Conservation (phyloP, 441 rosid species). For the Eruca vesicaria region DNA sequence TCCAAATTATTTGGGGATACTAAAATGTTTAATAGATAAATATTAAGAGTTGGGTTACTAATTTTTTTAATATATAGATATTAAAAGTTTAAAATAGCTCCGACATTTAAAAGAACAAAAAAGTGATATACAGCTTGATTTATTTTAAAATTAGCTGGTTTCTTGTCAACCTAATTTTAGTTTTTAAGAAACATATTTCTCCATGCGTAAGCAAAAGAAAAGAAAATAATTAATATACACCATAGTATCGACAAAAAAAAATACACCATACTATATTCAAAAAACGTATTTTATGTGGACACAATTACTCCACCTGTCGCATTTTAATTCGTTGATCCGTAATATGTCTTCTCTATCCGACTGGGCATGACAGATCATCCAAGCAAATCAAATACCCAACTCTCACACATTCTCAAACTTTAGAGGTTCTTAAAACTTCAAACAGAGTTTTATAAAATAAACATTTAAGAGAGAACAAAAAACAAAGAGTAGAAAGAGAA, state of each 20-base stretch:
- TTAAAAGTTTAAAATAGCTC: not conserved
- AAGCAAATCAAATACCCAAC: constrained; percentile 38
- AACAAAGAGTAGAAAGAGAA: not conserved
- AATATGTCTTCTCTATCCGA: constrained; percentile 22
- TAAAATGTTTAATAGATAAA: not conserved
- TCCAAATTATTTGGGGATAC: not conserved
- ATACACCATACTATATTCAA: not conserved
- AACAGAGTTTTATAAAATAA: not conserved
- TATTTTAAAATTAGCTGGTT: constrained; percentile 11
- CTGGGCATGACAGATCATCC: constrained; percentile 38
- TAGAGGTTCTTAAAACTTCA: not conserved
- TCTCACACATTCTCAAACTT: constrained; percentile 22
- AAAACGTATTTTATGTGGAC: constrained; percentile 34
- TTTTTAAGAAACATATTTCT: constrained; percentile 10
- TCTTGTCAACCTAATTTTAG: constrained; percentile 31
- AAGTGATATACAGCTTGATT: constrained; percentile 6
- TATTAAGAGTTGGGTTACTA: not conserved
- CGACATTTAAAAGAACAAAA: not conserved
- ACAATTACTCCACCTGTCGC: constrained; percentile 31
- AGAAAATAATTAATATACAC: not conserved
- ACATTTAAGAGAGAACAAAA: not conserved
- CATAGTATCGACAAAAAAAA: too few species aligned
- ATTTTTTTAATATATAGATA: not conserved
- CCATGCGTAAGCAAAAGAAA: not conserved
- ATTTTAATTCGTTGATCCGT: constrained; percentile 15